Evolutionary conservation across 176 grass and related monocot genomes (phyloP), one percentile per base, ranked within the genome.

Genomic region (Carex parvula): DNA sequence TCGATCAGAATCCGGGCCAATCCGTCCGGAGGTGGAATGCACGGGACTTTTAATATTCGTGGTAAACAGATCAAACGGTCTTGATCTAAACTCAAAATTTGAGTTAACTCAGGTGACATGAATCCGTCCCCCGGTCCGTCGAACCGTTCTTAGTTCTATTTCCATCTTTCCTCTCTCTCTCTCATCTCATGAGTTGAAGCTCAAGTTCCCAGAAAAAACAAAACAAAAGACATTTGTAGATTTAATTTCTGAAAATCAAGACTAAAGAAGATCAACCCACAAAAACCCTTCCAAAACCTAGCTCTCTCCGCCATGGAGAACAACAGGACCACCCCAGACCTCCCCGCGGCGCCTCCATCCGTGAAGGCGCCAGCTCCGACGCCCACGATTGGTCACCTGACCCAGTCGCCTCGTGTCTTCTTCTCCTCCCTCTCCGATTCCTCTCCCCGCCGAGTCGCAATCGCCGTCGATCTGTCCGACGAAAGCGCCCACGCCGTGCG

Each of bases 401-500:
- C 94, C 1, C 91, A 90, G 8, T 97, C 94, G 7, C 94, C 94
- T 1, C 90, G 92, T 18, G 67, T 94, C 15, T 94, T 97, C 89
- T 97, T 97, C 92, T 88, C 84, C 24, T 87, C 92, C 8, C 85
- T 87, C 12, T 72, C 64, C 0, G 90, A 83, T n/a, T 85, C 87
- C 70, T 72, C 86, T 24, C 90, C 92, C 72, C 94, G 94, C 85
- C 92, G 94, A 37, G 90, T 97, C 85, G 92, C 94, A 70, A 97
- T 97, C 58, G 94, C 94, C 17, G 94, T 97, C 72, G 94, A 97
- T 83, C 92, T 97, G 62, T 91, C 88, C 62, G 92, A 97, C 81
- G 90, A 94, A 79, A 94, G 92, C 73, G 92, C 94, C 55, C 85
- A 91, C 87, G 68, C 95, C 65, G 92, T 97, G 5, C 65, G 76